phyloP scores from a whole-genome alignment of 805 yeast species.

The Torulaspora quercuum region DNA sequence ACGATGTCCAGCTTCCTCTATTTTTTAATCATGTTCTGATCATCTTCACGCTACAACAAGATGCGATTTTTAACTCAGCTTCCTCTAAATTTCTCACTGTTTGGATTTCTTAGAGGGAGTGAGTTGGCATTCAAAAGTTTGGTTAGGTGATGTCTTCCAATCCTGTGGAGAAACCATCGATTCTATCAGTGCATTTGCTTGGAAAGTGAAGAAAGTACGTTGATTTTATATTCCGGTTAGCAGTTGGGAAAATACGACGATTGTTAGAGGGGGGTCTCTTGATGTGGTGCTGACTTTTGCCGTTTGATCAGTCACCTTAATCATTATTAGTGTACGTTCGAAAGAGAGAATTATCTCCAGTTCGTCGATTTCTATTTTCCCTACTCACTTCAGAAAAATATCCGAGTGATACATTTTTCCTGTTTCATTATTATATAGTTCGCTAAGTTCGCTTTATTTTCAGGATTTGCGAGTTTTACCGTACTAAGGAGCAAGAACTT shows the following conservation, averaged over 20 bases:
- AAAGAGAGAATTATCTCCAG: constrained; percentile 9
- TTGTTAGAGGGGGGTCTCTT: constrained; percentile 6
- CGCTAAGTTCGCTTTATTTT: constrained; percentile 6
- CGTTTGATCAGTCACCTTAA: constrained; percentile 2
- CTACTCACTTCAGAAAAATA: constrained; percentile 1
- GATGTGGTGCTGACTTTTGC: constrained; percentile 6
- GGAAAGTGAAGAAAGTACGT: constrained; percentile 3
- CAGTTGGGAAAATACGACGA: constrained; percentile 6
- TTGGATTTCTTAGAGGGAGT: no score
- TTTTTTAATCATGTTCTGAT: no score
- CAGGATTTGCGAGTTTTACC: neutral
- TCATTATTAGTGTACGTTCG: constrained; percentile 5
- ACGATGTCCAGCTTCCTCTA: no score
- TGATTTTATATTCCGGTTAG: constrained; percentile 10
- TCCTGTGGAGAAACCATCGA: constrained; percentile 2
- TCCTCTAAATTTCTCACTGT: no score
- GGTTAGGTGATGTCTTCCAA: constrained; percentile 9
- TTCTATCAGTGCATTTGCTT: neutral
- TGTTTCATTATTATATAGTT: constrained; percentile 7
- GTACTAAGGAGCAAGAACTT: constrained; percentile 2
- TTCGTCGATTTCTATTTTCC: constrained; percentile 2
- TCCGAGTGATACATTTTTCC: constrained; percentile 10
- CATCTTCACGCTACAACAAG: no score
- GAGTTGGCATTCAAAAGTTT: no score
- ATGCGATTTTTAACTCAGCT: no score